A percentile compares a stretch with the other conserved stretches of the same genome.
Evolutionary conservation across 129 eudicot genomes (phyloP).

Genomic region (Chrysanthemum makinoi): DNA sequence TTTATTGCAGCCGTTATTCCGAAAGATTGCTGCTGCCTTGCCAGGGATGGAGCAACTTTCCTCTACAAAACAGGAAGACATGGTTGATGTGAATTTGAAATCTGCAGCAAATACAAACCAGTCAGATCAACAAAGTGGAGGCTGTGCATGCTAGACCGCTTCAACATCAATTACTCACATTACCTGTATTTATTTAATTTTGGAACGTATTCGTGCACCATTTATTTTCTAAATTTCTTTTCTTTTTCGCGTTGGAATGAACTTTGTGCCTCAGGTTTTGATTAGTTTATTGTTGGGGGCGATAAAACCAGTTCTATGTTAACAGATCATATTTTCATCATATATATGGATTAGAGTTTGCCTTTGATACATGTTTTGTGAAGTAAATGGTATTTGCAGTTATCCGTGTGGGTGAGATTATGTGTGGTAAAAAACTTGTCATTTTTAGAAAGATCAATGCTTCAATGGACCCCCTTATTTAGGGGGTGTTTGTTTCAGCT

Average conservation of each 20-base stretch:
- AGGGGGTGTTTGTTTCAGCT: too few species aligned
- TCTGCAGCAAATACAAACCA: constrained; percentile 45
- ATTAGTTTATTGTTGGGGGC: constrained; percentile 2
- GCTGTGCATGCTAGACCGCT: constrained; percentile 61
- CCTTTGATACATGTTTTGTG: background rate
- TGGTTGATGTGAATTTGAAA: constrained; percentile 84
- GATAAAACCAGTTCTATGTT: background rate
- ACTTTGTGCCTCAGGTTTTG: constrained; percentile 21
- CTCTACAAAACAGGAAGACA: constrained; percentile 74
- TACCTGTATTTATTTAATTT: constrained; percentile 27
- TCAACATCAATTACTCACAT: background rate
- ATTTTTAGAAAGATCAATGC: too few species aligned
- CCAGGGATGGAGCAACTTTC: constrained; percentile 82
- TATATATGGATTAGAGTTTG: constrained; percentile 3
- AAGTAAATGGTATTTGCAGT: background rate
- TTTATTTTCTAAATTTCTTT: background rate
- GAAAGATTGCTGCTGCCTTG: constrained; percentile 83
- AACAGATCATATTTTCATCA: background rate
- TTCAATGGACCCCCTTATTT: too few species aligned
- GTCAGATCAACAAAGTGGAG: constrained; percentile 72
- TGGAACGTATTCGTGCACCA: constrained; percentile 12
- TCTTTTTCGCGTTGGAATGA: background rate
- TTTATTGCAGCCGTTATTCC: constrained; percentile 67
- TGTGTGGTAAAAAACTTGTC: too few species aligned
- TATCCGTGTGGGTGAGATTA: too few species aligned